phyloP scores from a whole-genome alignment of 2,329 filamentous ascomycete species.

The Parascedosporium putredinis region DNA sequence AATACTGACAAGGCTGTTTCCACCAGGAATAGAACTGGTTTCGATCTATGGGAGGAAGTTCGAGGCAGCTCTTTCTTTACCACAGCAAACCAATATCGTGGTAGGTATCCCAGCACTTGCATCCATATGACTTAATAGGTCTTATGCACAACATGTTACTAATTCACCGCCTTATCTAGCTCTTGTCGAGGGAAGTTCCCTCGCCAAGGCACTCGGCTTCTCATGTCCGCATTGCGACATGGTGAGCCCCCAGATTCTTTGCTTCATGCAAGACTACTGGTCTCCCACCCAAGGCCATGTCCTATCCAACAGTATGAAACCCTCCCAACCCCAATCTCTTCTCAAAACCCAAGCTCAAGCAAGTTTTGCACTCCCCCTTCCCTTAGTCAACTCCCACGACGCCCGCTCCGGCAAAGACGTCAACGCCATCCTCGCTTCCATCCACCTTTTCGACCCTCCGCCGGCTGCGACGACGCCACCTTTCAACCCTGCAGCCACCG shows the following conservation, averaged over 20 bases:
- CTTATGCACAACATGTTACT: too few relatives aligned
- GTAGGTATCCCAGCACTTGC: too few relatives aligned
- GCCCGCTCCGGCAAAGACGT: constrained; percentile 60
- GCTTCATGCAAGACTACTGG: constrained; percentile 70
- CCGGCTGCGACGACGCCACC: constrained; percentile 55
- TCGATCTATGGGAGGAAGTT: constrained; percentile 79
- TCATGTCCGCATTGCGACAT: constrained; percentile 49
- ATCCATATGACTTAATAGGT: too few relatives aligned
- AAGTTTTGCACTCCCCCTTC: too few relatives aligned
- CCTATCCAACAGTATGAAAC: not conserved
- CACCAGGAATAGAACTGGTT: constrained; percentile 45
- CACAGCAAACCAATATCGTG: constrained; percentile 55
- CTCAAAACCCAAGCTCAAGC: too few relatives aligned
- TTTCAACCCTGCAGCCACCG: constrained; percentile 68
- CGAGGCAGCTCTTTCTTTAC: constrained; percentile 73
- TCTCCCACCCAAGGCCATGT: constrained; percentile 18
- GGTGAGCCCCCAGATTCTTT: constrained; percentile 60
- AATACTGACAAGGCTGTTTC: too few relatives aligned
- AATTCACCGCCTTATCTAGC: constrained; percentile 16
- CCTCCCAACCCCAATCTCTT: not conserved
- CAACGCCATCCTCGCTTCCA: constrained; percentile 57
- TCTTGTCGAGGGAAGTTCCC: constrained; percentile 52
- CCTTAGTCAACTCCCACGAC: constrained; percentile 44
- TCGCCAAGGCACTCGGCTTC: constrained; percentile 53
- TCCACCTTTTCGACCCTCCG: constrained; percentile 58